Conservation (phyloP, 768 basidiomycete genomes). For the Mycena chlorophos region DNA sequence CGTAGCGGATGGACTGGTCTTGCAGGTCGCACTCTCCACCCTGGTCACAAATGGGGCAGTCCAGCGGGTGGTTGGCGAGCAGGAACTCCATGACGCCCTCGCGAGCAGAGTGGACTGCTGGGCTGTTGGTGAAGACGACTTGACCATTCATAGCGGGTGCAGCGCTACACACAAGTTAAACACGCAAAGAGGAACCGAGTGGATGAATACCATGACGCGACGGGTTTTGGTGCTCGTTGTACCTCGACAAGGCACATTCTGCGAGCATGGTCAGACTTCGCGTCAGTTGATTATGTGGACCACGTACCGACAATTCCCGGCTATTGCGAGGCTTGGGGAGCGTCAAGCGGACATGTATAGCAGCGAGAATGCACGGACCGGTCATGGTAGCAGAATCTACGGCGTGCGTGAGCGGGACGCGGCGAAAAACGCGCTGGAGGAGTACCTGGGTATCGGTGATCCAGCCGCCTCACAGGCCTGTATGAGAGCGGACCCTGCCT, state of each 20-base stretch:
- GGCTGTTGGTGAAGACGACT: slow-evolving; percentile 92
- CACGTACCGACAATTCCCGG: slow-evolving; percentile 80
- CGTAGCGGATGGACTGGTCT: slow-evolving; percentile 99
- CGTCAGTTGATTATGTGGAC: neutral
- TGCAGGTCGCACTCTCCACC: slow-evolving; percentile 98
- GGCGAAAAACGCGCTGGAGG: slow-evolving; percentile 6
- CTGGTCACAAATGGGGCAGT: slow-evolving; percentile 98
- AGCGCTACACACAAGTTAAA: slow-evolving; percentile 51
- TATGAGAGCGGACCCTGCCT: slow-evolving; percentile 87
- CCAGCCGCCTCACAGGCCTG: slow-evolving; percentile 94
- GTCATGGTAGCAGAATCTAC: slow-evolving; percentile 85
- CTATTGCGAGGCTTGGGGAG: slow-evolving; percentile 79
- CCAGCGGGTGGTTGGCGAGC: slow-evolving; percentile 94
- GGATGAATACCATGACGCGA: slow-evolving; percentile 92
- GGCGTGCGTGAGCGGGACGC: slow-evolving; percentile 20
- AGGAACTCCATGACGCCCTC: slow-evolving; percentile 99
- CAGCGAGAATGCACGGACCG: slow-evolving; percentile 44
- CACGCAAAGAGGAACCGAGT: slow-evolving; percentile 8
- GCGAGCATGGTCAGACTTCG: slow-evolving; percentile 5
- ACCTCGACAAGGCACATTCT: slow-evolving; percentile 99
- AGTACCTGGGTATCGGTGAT: slow-evolving; percentile 74
- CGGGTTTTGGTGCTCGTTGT: slow-evolving; percentile 90
- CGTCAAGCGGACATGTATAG: slow-evolving; percentile 9
- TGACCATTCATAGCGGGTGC: slow-evolving; percentile 97
- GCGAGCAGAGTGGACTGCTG: slow-evolving; percentile 85